Conservation (phyloP, 768 basidiomycete genomes). For the Boletus speciosus region DNA sequence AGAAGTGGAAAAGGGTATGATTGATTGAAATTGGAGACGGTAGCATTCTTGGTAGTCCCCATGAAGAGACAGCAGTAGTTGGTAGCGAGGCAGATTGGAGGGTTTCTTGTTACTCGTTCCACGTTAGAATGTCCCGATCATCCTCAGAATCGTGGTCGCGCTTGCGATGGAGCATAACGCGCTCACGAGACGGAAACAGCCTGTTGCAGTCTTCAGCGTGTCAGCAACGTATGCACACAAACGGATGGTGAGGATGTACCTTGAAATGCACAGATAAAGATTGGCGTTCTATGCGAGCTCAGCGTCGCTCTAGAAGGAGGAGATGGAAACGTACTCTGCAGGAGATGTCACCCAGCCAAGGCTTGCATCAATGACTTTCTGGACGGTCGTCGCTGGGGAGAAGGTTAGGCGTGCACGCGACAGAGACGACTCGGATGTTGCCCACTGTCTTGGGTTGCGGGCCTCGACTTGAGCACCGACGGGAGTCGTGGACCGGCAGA, state of each 20-base stretch:
- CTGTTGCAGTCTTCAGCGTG: slow-evolving; percentile 55
- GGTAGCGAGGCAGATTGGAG: not conserved
- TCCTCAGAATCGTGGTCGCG: slow-evolving; percentile 66
- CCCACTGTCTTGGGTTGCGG: slow-evolving; percentile 33
- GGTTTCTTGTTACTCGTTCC: slow-evolving; percentile 52
- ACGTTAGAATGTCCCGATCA: slow-evolving; percentile 58
- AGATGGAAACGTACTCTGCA: slow-evolving; percentile 46
- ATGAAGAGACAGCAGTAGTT: not conserved
- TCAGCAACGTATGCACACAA: not conserved
- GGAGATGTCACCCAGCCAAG: slow-evolving; percentile 64
- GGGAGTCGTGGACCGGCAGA: slow-evolving; percentile 30
- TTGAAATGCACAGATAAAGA: slow-evolving; percentile 72
- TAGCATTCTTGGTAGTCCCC: not conserved
- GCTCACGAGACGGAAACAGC: slow-evolving; percentile 67
- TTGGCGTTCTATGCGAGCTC: slow-evolving; percentile 54
- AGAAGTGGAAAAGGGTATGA: slow-evolving; percentile 94
- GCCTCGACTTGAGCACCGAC: slow-evolving; percentile 32
- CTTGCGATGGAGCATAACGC: slow-evolving; percentile 66
- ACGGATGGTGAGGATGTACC: slow-evolving; percentile 33
- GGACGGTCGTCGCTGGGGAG: slow-evolving; percentile 47
- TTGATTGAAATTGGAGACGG: slow-evolving; percentile 20
- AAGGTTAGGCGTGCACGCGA: not conserved
- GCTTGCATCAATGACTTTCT: slow-evolving; percentile 49
- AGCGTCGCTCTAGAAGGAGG: slow-evolving; percentile 1
- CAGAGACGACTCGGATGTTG: not conserved